Evolutionary conservation across 2,329 filamentous ascomycete species (phyloP), one percentile per base, ranked within the genome.

Genomic region (Apiospora phragmitis): DNA sequence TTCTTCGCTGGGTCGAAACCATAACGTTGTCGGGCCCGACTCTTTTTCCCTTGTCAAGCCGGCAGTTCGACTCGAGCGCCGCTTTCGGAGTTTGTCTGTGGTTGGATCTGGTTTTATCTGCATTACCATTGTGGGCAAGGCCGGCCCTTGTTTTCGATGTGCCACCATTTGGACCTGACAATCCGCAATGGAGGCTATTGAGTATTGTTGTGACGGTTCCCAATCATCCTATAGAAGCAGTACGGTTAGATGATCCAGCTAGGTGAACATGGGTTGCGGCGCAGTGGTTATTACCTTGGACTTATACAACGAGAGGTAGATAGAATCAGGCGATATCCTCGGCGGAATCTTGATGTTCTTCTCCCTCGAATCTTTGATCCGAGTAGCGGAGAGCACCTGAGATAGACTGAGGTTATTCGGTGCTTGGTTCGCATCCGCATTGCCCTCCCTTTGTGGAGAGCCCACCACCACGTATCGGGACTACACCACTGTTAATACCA

Each of bases 1-100:
- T 70, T 90, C 87, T 24, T 91, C 87, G 5, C 85, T 81, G 0
- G 84, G 81, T 42, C 90, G 88, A 72, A 92, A 91, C 80, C 86
- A 87, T 3, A 92, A 78, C 0, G 84, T 85, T 11, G 82, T 84
- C 3, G 84, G 81, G 11, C 81, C 79, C 1, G 84, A 80, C 21
- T 89, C 86, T 76, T 87, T 89, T 70, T 81, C 85, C 8, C 82
- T 79, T 12, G 85, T 86, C 29, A 92, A 81, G 3, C 87, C 88
- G 4, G 87, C 86, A 4, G 90, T 88, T 72, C 90, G 85, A 74
- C 90, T 92, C 65, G 90, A 92, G 71, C 90, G 85, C 67, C 90
- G 87, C 75, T 91, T 92, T 70, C 88, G 86, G 73, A 90, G 82
- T 77, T 89, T 91, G 73, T 91, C 89, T 47, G 85, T 83, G 11